phyloP scores from a whole-genome alignment of 371 early-diverging fungal genomes.

The Mortierella polycephala region DNA sequence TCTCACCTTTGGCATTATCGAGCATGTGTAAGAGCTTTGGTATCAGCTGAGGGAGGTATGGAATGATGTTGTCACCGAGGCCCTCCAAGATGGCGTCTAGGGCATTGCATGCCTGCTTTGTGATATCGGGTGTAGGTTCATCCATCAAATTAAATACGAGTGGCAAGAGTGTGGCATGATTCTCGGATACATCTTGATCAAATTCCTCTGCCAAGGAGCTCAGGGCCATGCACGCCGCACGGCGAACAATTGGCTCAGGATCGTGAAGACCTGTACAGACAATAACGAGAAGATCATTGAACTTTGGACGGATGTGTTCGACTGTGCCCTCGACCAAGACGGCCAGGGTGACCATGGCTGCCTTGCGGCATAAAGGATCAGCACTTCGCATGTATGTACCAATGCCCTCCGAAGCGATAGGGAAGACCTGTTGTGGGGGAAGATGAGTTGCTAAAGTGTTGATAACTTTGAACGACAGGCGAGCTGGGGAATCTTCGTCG shows the following conservation, averaged over 20 bases:
- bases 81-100: constrained; percentile 90
- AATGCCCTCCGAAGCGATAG: constrained; percentile 76
- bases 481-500: constrained; percentile 87
- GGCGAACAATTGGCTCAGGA: constrained; percentile 79
- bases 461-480: constrained; percentile 76
- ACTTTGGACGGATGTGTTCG: constrained; percentile 80
- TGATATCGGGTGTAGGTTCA: constrained; percentile 77
- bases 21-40: constrained; percentile 78
- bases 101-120: constrained; percentile 84
- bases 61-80: constrained; percentile 80
- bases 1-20: constrained; percentile 71
- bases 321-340: constrained; percentile 87
- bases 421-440: constrained; percentile 91
- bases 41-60: constrained; percentile 85
- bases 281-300: constrained; percentile 78
- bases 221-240: constrained; percentile 90
- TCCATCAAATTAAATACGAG: constrained; percentile 83
- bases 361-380: constrained; percentile 81
- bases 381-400: constrained; percentile 79
- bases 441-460: constrained; percentile 83
- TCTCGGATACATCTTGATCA: constrained; percentile 78
- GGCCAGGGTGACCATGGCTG: constrained; percentile 90
- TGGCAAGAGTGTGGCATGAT: constrained; percentile 86
- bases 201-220: constrained; percentile 86
- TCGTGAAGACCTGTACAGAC: constrained; percentile 85